Base-by-base conservation (phyloP, 805 yeast species). In the Komagataella populi region DNA sequence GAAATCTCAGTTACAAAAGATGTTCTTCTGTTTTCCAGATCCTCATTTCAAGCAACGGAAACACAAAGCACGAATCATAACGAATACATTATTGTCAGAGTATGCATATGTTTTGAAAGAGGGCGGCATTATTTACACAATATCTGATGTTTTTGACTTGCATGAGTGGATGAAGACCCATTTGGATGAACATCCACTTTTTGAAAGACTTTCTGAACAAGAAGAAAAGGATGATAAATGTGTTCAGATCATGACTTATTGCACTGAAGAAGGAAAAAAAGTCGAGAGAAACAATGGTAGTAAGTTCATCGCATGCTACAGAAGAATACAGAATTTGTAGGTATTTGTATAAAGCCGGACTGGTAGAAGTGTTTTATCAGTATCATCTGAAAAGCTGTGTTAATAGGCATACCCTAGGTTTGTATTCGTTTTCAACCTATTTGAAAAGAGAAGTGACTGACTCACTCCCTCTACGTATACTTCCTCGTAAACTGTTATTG, bases 11-110 rank as follows among this genome's bases (percentile, higher is more conserved):
- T 70, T 90, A 50, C 79, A 83, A 39, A 93, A 91, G 72, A 87
- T 93, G 78, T 93, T 93, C 70, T 93, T 93, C 71, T 93, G 99
- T 66, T 93, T 93, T 77, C 99, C 99, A n/a, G 99, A 93, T 67
- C 99, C 99, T 6, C 99, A 93, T 67, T 93, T 93, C 74, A 93
- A 93, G 65, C 95, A 88, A 67, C 77, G 98, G 63, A 93, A 93
- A 64, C 99, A 93, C 69, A 93, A 93, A 74, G 97, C 97, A 6
- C 77, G 99, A 71, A 93, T 93, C 62, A 79, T 93, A 57, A 90
- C 99, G 51, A 83, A 81, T 57, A 91, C 98, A 2, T 70, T 93
- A 55, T 72, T 89, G 51, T 77, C 91, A 24, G 99, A 93, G 66
- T 93, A 93, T 64, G 98, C 99, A 2, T 93, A 80, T 62, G 93